Base-by-base conservation (phyloP, 805 yeast genomes). In the Hyphopichia homilentoma region DNA sequence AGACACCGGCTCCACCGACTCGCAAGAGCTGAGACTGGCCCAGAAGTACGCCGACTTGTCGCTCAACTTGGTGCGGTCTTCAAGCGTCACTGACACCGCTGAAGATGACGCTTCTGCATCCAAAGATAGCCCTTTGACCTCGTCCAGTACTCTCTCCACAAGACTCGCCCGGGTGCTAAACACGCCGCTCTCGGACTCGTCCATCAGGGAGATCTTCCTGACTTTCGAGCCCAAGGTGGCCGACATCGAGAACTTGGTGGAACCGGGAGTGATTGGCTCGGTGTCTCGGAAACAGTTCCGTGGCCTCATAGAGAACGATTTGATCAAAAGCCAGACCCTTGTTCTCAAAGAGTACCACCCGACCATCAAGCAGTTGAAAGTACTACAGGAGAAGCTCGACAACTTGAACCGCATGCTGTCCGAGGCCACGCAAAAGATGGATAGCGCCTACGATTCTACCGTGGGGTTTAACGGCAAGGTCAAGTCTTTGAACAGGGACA, bases 241-340 rank as follows among this genome's bases (percentile, higher is more conserved):
- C 7, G 46, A 43, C 29, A 48, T 59, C n/a, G 48, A 48, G 7
- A 51, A 57, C 12, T 44, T 74, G 27, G 65, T 74, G 4, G 72
- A 68, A 27, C 66, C 78, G 0, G 70, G 68, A 5, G 44, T 77
- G 17, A 49, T 68, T 9, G 90, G 90, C 0, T 70, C 79, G 2
- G 61, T 80, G 21, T 61, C 79, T 2, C 65, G 94, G 41, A 72
- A 81, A 47, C 67, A 74, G 23, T 59, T 84, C 31, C 63, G 80
- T 34, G 75, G 79, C 26, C 75, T 70, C 25, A 61, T 83, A 14
- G 89, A 83, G 45, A 60, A 62, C 18, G 84, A 81, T 34, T 50
- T 82, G 19, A 54, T 82, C 24, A 70, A 68, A 33, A 75, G 71
- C 38, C 82, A 82, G 44, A 55, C 54, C 2, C 28, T 36, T 15